A percentile compares a stretch with the other conserved stretches of the same genome.
These are phyloP conservation scores for Russula virescens DNA, from an alignment of 768 basidiomycete species.

Conservation along the genomic window DNA sequence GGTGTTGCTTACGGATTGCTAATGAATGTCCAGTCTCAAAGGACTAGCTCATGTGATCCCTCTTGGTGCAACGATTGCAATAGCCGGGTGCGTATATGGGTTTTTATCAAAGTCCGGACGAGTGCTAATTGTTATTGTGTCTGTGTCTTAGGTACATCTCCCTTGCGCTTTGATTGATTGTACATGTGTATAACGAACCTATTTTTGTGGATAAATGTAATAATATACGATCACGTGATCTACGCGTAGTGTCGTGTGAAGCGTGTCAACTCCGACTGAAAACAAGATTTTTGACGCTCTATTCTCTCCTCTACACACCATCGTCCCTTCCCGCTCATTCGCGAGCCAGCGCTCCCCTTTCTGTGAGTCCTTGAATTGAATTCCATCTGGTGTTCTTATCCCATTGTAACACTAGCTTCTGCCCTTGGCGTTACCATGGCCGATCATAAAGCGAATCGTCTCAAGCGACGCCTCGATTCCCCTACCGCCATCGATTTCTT, in stretches of 20 bases:
- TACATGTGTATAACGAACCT: neutral
- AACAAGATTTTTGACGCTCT: constrained; percentile 9
- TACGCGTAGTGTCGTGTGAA: constrained; percentile 32
- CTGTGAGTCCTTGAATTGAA: neutral
- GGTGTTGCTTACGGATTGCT: neutral
- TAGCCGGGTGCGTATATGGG: constrained; percentile 50
- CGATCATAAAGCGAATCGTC: constrained; percentile 16
- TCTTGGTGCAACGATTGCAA: constrained; percentile 56
- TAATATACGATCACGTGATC: constrained; percentile 35
- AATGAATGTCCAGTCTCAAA: constrained; percentile 34
- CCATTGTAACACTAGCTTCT: neutral
- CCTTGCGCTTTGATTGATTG: constrained; percentile 37
- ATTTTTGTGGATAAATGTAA: neutral
- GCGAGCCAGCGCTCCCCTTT: constrained; percentile 10
- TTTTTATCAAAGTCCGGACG: neutral
- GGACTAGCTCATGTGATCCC: constrained; percentile 63
- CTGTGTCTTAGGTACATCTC: constrained; percentile 45
- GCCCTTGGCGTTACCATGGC: constrained; percentile 10
- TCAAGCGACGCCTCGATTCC: constrained; percentile 46
- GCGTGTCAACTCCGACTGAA: constrained; percentile 45
- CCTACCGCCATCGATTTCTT: constrained; percentile 55
- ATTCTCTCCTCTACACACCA: neutral
- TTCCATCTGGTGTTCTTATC: neutral
- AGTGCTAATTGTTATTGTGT: neutral
- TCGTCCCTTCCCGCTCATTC: constrained; percentile 14